These are phyloP conservation scores for Emergomyces pasteurianus DNA, from an alignment of 2,329 filamentous ascomycete species.

Conservation along the genomic window DNA sequence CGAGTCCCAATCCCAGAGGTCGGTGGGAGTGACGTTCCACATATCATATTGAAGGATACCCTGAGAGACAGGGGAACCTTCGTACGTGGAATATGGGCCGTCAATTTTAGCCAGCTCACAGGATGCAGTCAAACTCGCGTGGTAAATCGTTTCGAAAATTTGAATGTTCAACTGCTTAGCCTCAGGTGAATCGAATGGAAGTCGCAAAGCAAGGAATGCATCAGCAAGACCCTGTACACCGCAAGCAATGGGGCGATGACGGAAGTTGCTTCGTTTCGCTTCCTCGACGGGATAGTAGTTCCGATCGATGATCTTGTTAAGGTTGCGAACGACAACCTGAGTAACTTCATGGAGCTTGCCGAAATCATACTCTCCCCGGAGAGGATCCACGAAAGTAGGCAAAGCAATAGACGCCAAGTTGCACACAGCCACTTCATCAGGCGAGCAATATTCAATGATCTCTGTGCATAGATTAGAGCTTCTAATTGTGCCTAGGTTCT, in stretches of 20 bases:
- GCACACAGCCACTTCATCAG: conserved; percentile 97
- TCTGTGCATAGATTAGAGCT: conserved; percentile 99
- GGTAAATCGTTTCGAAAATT: conserved; percentile 99
- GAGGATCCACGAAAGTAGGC: conserved; percentile 80
- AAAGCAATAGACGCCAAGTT: conserved; percentile 92
- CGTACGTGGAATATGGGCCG: conserved; percentile 79
- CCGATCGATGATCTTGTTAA: conserved; percentile 97
- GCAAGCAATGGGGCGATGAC: conserved; percentile 88
- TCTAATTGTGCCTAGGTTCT: conserved; percentile 96
- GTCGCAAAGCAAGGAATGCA: conserved; percentile 89
- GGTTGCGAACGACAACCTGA: conserved; percentile 82
- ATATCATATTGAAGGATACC: conserved; percentile 97
- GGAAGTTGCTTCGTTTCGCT: conserved; percentile 91
- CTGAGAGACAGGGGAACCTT: conserved; percentile 87
- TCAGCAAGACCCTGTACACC: conserved; percentile 97
- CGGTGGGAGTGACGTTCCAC: conserved; percentile 88
- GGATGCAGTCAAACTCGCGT: conserved; percentile 82
- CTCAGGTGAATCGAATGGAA: conserved; percentile 94
- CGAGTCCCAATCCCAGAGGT: conserved; percentile 90
- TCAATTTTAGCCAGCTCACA: conserved; percentile 71
- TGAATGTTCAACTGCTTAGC: conserved; percentile 90
- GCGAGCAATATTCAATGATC: conserved; percentile 93
- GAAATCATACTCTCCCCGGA: conserved; percentile 80
- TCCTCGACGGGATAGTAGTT: conserved; percentile 98
- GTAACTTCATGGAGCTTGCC: conserved; percentile 91